Evolutionary conservation across 768 basidiomycete species (phyloP), one percentile per base, ranked within the genome.

Genomic region (Podaxis rugospora): DNA sequence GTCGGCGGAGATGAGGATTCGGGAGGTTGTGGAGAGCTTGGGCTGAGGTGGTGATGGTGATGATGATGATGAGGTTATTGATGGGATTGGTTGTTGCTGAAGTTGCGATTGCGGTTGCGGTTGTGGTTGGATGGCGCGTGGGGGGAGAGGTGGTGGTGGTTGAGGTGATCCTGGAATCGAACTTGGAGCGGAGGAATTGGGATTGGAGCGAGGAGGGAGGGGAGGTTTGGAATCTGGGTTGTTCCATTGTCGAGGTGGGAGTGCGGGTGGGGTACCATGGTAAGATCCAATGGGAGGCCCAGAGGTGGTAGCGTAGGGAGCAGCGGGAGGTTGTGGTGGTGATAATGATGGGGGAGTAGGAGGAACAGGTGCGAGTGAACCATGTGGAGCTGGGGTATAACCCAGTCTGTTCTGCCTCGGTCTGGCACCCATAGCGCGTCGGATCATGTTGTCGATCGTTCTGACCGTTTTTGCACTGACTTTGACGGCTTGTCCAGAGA

Each of bases 401-500:
- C 67, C 37, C 39, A 68, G 49, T 56, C 66, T 52, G 50, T 67
- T 60, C 58, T 72, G 70, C 64, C 77, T 78, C 27, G 74, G 64
- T 66, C 80, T 75, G 40, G 73, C 74, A 54, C 85, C 83, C 59
- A 86, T 78, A 0, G 85, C 83, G 10, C 76, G 76, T 18, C 82
- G 76, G 57, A 90, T 82, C 77, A 87, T 79, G 53, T 67, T 71
- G 66, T 90, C 86, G 63, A 92, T 83, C 58, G 81, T 69, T 2
- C 73, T 74, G 37, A 90, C 76, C 0, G 89, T 90, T 63, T 83
- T 82, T 13, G 81, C 69, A 57, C 85, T 89, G 62, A 89, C 81
- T 65, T 83, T 81, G 36, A 87, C 87, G 0, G 88, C 89, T 66
- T 85, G 78, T 0, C 85, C 86, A 61, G 80, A 87, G 57, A 87